Evolutionary conservation across 2,329 filamentous ascomycete genomes (phyloP).

Genomic region (Aspergillus pseudoterreus): DNA sequence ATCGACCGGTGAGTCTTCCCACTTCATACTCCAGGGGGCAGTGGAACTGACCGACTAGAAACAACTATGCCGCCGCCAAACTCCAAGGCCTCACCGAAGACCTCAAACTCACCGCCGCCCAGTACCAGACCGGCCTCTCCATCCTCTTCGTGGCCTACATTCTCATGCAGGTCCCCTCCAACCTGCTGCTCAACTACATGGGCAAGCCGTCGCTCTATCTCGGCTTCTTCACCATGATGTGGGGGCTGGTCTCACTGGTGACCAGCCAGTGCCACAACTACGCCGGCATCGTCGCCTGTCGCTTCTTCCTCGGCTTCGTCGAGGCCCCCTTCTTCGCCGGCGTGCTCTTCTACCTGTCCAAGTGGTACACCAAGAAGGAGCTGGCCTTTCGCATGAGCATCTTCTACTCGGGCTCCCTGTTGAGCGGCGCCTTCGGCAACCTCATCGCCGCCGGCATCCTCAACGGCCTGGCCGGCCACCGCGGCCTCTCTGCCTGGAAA

Average conservation of each 20-base stretch:
- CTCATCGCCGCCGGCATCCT: constrained; percentile 53
- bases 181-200: constrained; percentile 41
- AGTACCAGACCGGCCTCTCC: constrained; percentile 42
- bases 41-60: constrained; percentile 20
- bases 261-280: constrained; percentile 43
- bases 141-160: constrained; percentile 46
- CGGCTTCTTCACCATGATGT: constrained; percentile 44
- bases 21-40: not conserved
- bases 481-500: constrained; percentile 37
- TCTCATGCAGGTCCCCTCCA: constrained; percentile 47
- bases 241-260: constrained; percentile 44
- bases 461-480: constrained; percentile 32
- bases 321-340: constrained; percentile 48
- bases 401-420: constrained; percentile 50
- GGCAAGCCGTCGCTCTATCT: constrained; percentile 43
- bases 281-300: constrained; percentile 42
- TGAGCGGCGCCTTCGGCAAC: constrained; percentile 52
- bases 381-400: constrained; percentile 50
- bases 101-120: constrained; percentile 28
- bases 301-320: constrained; percentile 44
- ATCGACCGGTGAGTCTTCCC: constrained; percentile 35
- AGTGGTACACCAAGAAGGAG: constrained; percentile 53
- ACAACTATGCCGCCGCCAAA: constrained; percentile 47
- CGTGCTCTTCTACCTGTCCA: constrained; percentile 47
- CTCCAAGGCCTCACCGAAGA: constrained; percentile 41